These are phyloP conservation scores for Metschnikowia reukaufii DNA, from an alignment of 805 yeast genomes.

Conservation along the genomic window DNA sequence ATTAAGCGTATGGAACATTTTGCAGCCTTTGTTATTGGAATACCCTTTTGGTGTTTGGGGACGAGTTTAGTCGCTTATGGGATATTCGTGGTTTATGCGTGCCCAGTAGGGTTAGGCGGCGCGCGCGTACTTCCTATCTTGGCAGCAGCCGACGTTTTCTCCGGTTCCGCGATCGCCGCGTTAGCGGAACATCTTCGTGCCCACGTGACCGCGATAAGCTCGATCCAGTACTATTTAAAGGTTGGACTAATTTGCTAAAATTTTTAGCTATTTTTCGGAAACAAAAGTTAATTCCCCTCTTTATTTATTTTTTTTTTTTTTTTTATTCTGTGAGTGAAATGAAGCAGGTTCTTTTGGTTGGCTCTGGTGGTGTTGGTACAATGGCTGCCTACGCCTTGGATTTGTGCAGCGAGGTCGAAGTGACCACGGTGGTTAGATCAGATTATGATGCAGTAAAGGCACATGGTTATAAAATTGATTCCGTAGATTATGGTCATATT, in stretches of 20 bases:
- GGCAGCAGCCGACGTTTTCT: too few relatives aligned
- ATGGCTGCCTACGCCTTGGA: constrained; percentile 67
- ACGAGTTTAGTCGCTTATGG: background rate
- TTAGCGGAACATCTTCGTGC: too few relatives aligned
- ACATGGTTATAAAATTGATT: constrained; percentile 59
- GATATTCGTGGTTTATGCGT: background rate
- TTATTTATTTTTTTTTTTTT: background rate
- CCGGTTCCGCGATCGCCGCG: too few relatives aligned
- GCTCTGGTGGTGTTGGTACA: constrained; percentile 87
- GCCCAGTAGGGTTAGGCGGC: background rate
- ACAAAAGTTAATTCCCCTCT: too few relatives aligned
- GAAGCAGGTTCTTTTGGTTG: constrained; percentile 53
- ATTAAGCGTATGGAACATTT: constrained; percentile 21
- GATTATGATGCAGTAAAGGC: constrained; percentile 54
- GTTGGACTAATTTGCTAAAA: too few relatives aligned
- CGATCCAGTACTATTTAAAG: too few relatives aligned
- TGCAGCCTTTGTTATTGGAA: background rate
- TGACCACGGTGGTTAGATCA: constrained; percentile 65
- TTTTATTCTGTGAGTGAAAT: background rate
- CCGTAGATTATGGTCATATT: constrained; percentile 60
- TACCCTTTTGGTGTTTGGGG: background rate
- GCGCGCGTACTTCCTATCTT: background rate
- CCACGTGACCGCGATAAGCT: background rate
- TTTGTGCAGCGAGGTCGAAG: constrained; percentile 42
- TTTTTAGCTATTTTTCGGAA: too few relatives aligned